These are phyloP conservation scores for Mikania micrantha DNA, from an alignment of 129 eudicot species.

Conservation along the genomic window DNA sequence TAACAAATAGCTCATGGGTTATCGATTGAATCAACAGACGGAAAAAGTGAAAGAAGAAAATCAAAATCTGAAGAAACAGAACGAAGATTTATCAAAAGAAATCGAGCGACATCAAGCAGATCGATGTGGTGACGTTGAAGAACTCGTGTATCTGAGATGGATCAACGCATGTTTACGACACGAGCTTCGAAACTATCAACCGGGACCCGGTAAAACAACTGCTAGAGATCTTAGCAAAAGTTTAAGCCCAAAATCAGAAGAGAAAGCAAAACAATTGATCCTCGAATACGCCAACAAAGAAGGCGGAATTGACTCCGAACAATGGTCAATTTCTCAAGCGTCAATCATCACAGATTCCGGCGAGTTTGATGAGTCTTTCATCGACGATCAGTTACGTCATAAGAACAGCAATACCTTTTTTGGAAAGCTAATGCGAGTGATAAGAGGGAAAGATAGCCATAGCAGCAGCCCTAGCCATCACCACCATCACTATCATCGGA, in stretches of 20 bases:
- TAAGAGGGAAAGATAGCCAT: conserved; percentile 43
- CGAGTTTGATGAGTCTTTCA: conserved; percentile 39
- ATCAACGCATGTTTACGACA: conserved; percentile 77
- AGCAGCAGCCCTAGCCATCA: background rate
- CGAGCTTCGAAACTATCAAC: conserved; percentile 68
- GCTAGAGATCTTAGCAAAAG: conserved; percentile 74
- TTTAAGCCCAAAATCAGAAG: conserved; percentile 66
- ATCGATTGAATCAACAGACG: conserved; percentile 21
- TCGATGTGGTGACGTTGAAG: conserved; percentile 60
- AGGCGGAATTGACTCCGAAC: conserved; percentile 55
- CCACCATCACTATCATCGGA: conserved; percentile 2
- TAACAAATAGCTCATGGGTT: background rate
- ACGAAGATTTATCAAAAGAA: conserved; percentile 54
- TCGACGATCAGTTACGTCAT: conserved; percentile 15
- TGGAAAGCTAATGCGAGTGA: conserved; percentile 40
- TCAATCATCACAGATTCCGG: conserved; percentile 48
- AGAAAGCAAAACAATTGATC: conserved; percentile 69
- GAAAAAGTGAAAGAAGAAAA: conserved; percentile 51
- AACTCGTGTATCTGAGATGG: conserved; percentile 82
- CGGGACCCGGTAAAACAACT: conserved; percentile 57
- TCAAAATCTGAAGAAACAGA: conserved; percentile 39
- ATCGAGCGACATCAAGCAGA: conserved; percentile 56
- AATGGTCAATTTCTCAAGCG: conserved; percentile 63
- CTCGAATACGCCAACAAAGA: conserved; percentile 74
- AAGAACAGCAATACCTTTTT: conserved; percentile 43